phyloP scores from a whole-genome alignment of 371 early-diverging fungal species.

The Apophysomyces trapeziformis region DNA sequence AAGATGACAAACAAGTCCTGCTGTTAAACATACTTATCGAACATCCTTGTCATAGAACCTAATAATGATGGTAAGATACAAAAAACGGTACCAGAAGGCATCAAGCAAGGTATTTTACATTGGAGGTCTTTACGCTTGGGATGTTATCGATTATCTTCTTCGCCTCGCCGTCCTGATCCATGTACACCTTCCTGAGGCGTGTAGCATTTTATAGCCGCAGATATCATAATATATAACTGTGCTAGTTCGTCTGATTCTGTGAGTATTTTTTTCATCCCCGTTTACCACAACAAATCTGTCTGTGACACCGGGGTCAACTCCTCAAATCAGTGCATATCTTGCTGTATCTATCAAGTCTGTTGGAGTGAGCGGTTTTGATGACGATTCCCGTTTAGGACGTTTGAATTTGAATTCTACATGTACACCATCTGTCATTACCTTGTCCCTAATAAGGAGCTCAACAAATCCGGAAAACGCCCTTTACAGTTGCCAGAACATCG shows the following conservation, averaged over 20 bases:
- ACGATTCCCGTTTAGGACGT: neutral
- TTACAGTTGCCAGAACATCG: constrained; percentile 2
- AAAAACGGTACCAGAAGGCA: constrained; percentile 11
- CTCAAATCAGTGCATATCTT: constrained; percentile 1
- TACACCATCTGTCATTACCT: neutral
- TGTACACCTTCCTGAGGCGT: neutral
- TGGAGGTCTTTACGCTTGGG: neutral
- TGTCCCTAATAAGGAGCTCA: neutral
- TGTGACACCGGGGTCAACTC: constrained; percentile 19
- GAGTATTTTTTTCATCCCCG: neutral
- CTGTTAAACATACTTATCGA: neutral
- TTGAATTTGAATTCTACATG: constrained; percentile 10
- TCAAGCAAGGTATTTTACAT: neutral
- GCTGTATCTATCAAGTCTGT: neutral
- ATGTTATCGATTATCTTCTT: constrained; percentile 15
- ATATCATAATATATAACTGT: constrained; percentile 15
- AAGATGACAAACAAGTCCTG: neutral
- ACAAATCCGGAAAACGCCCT: neutral
- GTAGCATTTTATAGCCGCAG: constrained; percentile 18
- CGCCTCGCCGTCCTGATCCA: neutral
- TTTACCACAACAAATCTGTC: constrained; percentile 19
- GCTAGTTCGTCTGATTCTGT: constrained; percentile 7
- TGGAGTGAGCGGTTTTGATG: neutral
- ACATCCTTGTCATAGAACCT: constrained; percentile 4
- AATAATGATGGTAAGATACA: neutral